Base-by-base conservation (phyloP, 768 basidiomycete genomes). In the Tulasnella sp. region DNA sequence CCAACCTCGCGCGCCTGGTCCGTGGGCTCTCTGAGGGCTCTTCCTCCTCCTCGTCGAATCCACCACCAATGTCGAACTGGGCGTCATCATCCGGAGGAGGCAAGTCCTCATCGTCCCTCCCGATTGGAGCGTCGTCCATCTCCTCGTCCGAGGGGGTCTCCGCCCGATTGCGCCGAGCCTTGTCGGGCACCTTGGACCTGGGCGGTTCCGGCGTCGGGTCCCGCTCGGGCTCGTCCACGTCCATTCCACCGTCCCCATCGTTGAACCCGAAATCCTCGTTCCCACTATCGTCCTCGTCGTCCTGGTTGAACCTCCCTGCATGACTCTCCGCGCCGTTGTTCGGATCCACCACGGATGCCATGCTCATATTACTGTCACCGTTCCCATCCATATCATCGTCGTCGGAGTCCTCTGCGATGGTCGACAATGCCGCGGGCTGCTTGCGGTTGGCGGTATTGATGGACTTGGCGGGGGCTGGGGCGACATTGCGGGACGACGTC, bases 231-330 rank as follows among this genome's bases (percentile, higher is more conserved):
- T 71, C 41, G 22, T 71, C 69, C 19, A 37, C 34, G 32, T 71
- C 69, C 63, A 40, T 52, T 32, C 44, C 40, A 32, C 64, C 64
- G 7, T 72, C 40, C 14, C 39, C 65, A 26, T 62, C 71, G 19
- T 73, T 41, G 11, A 29, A 26, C 16, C 39, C 65, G 1, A 73
- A 68, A 14, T 34, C 64, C 68, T 73, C 72, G 22, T 36, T 36
- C n/a, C 72, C 72, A 34, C 72, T 68, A 26, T 67, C 72, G 47
- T 73, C n/a, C n/a, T n/a, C 72, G 17, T 73, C 72, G 29, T 71
- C 69, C 11, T 34, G 41, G 40, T 63, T 34, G 16, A 36, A 34
- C 19, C 9, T 16, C 5, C 35, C 52, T 2, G 41, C 69, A 62
- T 59, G 52, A 11, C 36, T 37, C 64, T 66, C 67, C 39, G 39